Conservation (phyloP, 1,284 basidiomycete species). For the Ustilago bromivora region DNA sequence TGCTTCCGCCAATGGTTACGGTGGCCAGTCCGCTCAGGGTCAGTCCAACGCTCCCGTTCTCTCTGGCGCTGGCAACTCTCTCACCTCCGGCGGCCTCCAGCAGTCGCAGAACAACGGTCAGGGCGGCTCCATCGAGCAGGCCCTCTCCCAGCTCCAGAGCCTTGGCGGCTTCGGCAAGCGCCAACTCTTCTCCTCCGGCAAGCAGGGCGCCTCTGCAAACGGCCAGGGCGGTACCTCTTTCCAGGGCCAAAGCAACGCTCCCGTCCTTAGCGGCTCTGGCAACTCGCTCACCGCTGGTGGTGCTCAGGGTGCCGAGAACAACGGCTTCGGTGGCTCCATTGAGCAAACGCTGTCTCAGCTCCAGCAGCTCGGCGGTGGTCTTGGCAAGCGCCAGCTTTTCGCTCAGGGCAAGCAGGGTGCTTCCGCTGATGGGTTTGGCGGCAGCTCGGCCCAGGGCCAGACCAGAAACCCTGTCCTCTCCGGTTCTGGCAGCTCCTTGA, state of each 20-base stretch:
- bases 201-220: conserved; percentile 31
- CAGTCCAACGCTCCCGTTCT: conserved; percentile 29
- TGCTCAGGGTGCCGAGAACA: conserved; percentile 28
- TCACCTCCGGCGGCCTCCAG: conserved; percentile 25
- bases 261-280: conserved; percentile 24
- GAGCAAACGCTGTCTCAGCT: conserved; percentile 28
- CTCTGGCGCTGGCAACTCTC: conserved; percentile 15
- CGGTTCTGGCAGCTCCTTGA: conserved; percentile 22
- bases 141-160: conserved; percentile 19
- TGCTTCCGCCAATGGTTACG: conserved; percentile 32
- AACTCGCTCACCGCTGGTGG: conserved; percentile 26
- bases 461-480: conserved; percentile 20
- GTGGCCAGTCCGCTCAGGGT: conserved; percentile 24
- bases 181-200: conserved; percentile 18
- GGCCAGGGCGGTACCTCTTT: conserved; percentile 20
- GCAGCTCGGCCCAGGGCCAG: conserved; percentile 24
- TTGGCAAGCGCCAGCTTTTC: conserved; percentile 29
- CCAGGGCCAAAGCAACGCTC: conserved; percentile 23
- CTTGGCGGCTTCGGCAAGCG: conserved; percentile 26
- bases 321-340: conserved; percentile 26
- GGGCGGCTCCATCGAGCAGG: conserved; percentile 28
- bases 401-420: conserved; percentile 29
- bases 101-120: conserved; percentile 21
- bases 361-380: conserved; percentile 29
- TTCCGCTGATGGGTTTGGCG: conserved; percentile 33